Evolutionary conservation across 1,139 yeast genomes (phyloP), one percentile per base, ranked within the genome.

Genomic region (Blastobotrys petasosporus): DNA sequence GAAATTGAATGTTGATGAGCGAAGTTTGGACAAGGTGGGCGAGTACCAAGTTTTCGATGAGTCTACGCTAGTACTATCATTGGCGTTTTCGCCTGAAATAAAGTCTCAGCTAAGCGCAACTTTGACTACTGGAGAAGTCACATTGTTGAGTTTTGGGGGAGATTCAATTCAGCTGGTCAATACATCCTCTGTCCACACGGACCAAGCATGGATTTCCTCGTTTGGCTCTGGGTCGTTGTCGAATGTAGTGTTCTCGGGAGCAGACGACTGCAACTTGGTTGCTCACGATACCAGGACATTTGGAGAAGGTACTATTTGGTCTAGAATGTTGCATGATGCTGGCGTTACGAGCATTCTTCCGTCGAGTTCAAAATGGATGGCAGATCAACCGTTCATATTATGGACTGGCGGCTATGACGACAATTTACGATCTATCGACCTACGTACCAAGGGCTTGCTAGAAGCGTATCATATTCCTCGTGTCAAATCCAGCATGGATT

Each of bases 371-470:
- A 57, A 11, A 39, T 58, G 50, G 60, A 39, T 30, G 20, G 12
- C 37, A 2, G 80, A 80, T 64, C 68, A 51, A 45, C 64, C 16
- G 32, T 54, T 47, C 43, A 52, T 32, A 20, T 55, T 90, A 10
- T 80, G 92, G 82, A 86, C 97, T 0, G 98, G 98, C 0, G 85
- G 95, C 0, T 92, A 92, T 63, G 98, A 92, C 63, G 97, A 92
- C 59, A 63, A 74, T 48, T 64, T 92, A 41, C 71, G 90, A 46
- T 68, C 77, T 0, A 68, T 87, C 40, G 97, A 90, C 62, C 61
- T 87, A 38, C 67, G 95, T 48, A 73, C 77, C 52, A 57, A 70
- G 1, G 76, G 71, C 36, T 59, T 57, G 32, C 61, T 78, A 42
- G 50, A 53, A 37, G 64, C 74, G 8, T 64, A 68, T 12, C 77